Base-by-base conservation (phyloP, 106 monocot species). In the Amphibolis antarctica region DNA sequence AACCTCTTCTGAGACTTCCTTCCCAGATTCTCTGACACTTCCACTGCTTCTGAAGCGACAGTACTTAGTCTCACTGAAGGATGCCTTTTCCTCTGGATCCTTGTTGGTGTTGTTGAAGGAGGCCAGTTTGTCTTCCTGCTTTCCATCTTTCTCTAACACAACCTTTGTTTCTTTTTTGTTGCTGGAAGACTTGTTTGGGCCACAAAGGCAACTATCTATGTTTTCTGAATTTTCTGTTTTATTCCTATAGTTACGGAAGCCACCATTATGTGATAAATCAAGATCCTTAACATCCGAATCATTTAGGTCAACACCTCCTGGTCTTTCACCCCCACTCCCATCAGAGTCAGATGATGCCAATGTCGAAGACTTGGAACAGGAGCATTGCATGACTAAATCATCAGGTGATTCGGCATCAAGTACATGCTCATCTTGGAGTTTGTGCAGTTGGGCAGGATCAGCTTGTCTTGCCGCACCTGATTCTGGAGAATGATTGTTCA, bases 1-100 rank as follows among this genome's bases (percentile, higher is more conserved):
- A 42, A 94, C 93, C 89, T 89, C 86, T 71, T 89, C 79, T 13
- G 93, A 94, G 28, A 94, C 93, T 67, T 83, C 89, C 60, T 94
- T 94, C 82, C 90, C 82, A 9, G 79, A 67, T 25, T 98, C 86
- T 42, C 66, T 79, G 7, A 75, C 68, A 44, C 30, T 79, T 20
- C 30, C 71, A 49, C 65, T 74, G 52, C 75, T 73, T 65, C 78
- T 77, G 58, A 26, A 25, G 23, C 76, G 62, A 14, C 86, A 80
- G 42, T 52, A 36, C 42, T 54, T 78, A 48, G 57, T 52, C 44
- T 86, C 83, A 52, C 67, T 53, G 42, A 60, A 50, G 52, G 57
- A 44, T 78, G 73, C 53, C 69, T 72, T 65, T 56, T 46, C 69
- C 17, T 22, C 21, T 56, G 65, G 71, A 30, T 74, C 75, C 29